Conservation (phyloP, 23 red algal genomes). For the Cyanidium caldarium region DNA sequence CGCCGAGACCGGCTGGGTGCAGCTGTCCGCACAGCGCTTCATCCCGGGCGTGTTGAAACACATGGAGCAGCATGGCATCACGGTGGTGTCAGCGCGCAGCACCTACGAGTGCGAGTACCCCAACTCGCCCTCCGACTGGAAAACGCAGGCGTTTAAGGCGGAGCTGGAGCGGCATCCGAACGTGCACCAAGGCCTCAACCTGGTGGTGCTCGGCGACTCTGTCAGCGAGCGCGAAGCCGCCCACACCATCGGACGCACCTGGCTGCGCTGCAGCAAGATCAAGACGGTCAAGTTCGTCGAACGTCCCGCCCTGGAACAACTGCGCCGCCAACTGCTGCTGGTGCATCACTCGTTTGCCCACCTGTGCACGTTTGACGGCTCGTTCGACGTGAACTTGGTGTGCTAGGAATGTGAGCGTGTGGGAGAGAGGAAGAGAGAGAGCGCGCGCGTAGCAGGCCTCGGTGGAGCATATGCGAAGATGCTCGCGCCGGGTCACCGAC, state of each 20-base stretch:
- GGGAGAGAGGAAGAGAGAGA: no score
- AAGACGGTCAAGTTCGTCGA: conserved; percentile 98
- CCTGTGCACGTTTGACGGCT: conserved; percentile 52
- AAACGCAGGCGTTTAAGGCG: conserved; percentile 62
- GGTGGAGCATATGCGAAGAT: no score
- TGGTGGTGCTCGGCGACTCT: conserved; percentile 73
- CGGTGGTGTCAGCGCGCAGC: conserved; percentile 69
- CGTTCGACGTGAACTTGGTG: conserved; percentile 82
- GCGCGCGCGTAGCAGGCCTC: no score
- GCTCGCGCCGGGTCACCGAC: no score
- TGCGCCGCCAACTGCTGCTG: conserved; percentile 60
- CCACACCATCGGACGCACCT: conserved; percentile 36
- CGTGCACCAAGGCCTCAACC: conserved; percentile 46
- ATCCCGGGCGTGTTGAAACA: conserved; percentile 48
- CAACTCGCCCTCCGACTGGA: conserved; percentile 70
- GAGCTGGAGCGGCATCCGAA: conserved; percentile 56
- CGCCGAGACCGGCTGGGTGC: conserved; percentile 91
- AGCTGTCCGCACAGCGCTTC: conserved; percentile 56
- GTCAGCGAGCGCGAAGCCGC: conserved; percentile 79
- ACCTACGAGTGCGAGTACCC: conserved; percentile 72
- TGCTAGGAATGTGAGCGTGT: conserved; percentile 14
- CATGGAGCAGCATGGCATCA: conserved; percentile 29
- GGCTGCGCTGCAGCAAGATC: conserved; percentile 29
- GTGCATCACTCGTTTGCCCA: conserved; percentile 52
- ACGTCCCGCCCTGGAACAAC: conserved; percentile 54